Conservation (phyloP, 2,329 filamentous ascomycete species). For the Pyrenophora teres region DNA sequence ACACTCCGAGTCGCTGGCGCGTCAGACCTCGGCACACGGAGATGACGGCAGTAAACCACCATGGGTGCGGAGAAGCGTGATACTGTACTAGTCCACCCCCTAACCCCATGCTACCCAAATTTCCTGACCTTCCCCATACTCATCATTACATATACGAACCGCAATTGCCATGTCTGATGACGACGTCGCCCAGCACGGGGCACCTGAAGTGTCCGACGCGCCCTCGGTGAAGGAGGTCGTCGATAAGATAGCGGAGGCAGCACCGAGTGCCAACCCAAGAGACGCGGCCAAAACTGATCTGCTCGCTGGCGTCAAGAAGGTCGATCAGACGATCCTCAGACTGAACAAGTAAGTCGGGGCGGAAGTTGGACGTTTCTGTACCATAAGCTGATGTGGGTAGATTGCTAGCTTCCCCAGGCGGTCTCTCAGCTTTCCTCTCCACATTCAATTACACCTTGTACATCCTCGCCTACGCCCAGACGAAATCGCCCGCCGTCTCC, state of each 20-base stretch:
- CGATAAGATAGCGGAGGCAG: constrained; percentile 29
- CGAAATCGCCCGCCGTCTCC: constrained; percentile 44
- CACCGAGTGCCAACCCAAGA: constrained; percentile 24
- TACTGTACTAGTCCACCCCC: constrained; percentile 13
- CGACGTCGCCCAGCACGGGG: constrained; percentile 41
- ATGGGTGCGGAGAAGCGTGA: constrained; percentile 22
- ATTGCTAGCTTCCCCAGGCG: constrained; percentile 51
- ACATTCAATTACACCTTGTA: constrained; percentile 55
- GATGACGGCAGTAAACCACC: constrained; percentile 1
- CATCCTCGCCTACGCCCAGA: constrained; percentile 51
- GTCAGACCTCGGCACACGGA: constrained; percentile 24
- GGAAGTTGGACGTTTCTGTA: neutral
- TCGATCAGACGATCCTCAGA: constrained; percentile 49
- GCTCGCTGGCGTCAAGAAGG: constrained; percentile 38
- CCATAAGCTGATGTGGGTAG: constrained; percentile 29
- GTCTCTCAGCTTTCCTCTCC: constrained; percentile 52
- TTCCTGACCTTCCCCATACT: constrained; percentile 16
- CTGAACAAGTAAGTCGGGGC: constrained; percentile 49
- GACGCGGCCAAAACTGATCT: constrained; percentile 21
- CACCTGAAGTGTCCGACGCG: constrained; percentile 22
- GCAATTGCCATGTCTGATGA: constrained; percentile 37
- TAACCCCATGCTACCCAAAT: constrained; percentile 16
- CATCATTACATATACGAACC: constrained; percentile 6
- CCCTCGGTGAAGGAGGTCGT: constrained; percentile 31
- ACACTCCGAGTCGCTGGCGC: neutral